phyloP scores from a whole-genome alignment of 106 monocot genomes.

The Dendrobium catenatum region DNA sequence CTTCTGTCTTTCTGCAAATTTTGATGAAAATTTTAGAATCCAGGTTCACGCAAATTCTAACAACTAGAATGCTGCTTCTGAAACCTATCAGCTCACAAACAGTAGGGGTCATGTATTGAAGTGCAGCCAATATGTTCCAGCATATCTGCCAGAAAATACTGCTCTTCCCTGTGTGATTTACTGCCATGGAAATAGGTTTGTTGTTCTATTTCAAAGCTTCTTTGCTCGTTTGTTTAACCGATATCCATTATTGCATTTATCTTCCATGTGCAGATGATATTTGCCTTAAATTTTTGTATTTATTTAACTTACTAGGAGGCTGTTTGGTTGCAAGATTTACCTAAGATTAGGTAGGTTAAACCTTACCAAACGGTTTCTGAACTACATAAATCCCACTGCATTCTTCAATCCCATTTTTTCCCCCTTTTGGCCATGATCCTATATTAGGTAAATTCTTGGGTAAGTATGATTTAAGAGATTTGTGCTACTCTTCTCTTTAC shows the following conservation, averaged over 20 bases:
- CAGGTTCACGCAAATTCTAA: conserved; percentile 15
- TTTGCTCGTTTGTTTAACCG: neutral
- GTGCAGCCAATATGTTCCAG: conserved; percentile 92
- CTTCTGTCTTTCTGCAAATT: conserved; percentile 26
- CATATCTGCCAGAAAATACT: conserved; percentile 46
- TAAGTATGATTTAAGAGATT: too few species aligned
- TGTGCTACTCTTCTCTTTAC: too few species aligned
- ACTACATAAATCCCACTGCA: too few species aligned
- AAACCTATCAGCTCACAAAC: conserved; percentile 72
- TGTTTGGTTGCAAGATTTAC: too few species aligned
- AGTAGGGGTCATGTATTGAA: conserved; percentile 75
- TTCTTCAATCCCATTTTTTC: too few species aligned
- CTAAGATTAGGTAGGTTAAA: too few species aligned
- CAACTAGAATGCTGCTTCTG: conserved; percentile 6
- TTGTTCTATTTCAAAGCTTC: conserved; percentile 2
- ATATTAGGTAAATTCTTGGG: too few species aligned
- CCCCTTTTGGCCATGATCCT: too few species aligned
- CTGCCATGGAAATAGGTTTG: conserved; percentile 96
- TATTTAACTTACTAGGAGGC: neutral
- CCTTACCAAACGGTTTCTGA: too few species aligned
- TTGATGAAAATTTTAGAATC: conserved; percentile 2
- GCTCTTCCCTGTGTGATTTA: conserved; percentile 94
- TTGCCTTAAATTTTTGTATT: neutral
- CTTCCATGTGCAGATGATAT: neutral
- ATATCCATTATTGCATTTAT: neutral